These are phyloP conservation scores for Eucalyptus brandiana DNA, from an alignment of 345 rosid species.

Conservation along the genomic window DNA sequence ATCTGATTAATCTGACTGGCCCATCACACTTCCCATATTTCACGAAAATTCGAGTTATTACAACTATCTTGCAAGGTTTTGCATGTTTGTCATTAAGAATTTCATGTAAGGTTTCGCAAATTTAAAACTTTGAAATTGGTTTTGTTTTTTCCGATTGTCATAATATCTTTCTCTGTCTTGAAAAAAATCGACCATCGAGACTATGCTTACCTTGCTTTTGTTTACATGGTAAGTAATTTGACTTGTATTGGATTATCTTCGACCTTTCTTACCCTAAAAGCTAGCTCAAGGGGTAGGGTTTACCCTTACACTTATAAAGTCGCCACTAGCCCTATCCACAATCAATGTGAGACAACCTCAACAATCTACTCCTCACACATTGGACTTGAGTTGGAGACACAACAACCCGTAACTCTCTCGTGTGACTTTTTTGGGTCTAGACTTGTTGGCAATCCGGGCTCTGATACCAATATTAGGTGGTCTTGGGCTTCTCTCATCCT, in stretches of 20 bases:
- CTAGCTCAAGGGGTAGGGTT: accelerated
- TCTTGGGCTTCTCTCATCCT: too few species aligned
- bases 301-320: accelerated
- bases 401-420: accelerated
- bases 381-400: accelerated
- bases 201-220: neutral
- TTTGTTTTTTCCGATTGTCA: neutral
- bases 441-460: accelerated
- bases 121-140: neutral
- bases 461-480: too few species aligned
- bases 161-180: accelerated
- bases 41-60: neutral
- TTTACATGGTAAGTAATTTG: neutral
- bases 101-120: neutral
- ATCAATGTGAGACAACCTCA: accelerated
- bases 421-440: too few species aligned
- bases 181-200: neutral
- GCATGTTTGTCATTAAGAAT: neutral
- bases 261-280: accelerated
- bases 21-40: neutral
- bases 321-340: accelerated
- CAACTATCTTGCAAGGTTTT: accelerated
- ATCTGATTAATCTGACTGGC: neutral
- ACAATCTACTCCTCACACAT: accelerated
- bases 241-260: accelerated